Evolutionary conservation across 2,329 filamentous ascomycete genomes (phyloP).

Genomic region (Cercospora beticola): DNA sequence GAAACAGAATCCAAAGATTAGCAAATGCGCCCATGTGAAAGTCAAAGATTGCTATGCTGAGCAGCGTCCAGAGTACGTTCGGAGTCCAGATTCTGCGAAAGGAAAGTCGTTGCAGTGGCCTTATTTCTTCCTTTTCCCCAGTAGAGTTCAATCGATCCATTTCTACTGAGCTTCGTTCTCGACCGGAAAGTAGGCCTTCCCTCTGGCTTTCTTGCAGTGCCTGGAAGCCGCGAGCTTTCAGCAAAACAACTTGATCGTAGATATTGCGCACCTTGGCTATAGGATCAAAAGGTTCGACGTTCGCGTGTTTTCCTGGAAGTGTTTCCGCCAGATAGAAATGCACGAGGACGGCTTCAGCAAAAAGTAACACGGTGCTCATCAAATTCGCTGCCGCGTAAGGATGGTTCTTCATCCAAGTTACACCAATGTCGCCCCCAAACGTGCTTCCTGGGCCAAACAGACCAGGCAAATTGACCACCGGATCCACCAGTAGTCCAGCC

Average conservation of each 20-base stretch:
- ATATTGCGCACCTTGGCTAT: slow-evolving; percentile 23
- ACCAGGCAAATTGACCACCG: slow-evolving; percentile 54
- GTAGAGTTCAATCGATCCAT: slow-evolving; percentile 40
- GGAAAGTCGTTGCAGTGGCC: slow-evolving; percentile 45
- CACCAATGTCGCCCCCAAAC: slow-evolving; percentile 55
- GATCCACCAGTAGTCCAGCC: slow-evolving; percentile 64
- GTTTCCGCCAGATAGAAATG: slow-evolving; percentile 62
- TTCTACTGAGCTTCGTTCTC: slow-evolving; percentile 35
- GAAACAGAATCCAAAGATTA: slow-evolving; percentile 72
- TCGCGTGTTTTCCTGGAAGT: slow-evolving; percentile 35
- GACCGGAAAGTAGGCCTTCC: slow-evolving; percentile 36
- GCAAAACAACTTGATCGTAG: slow-evolving; percentile 23
- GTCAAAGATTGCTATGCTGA: slow-evolving; percentile 67
- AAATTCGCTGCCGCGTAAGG: slow-evolving; percentile 65
- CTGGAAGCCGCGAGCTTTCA: slow-evolving; percentile 34
- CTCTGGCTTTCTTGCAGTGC: slow-evolving; percentile 30
- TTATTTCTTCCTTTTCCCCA: slow-evolving; percentile 33
- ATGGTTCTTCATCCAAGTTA: slow-evolving; percentile 60
- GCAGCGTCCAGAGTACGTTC: slow-evolving; percentile 58
- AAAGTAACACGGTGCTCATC: slow-evolving; percentile 58
- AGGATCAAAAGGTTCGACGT: slow-evolving; percentile 30
- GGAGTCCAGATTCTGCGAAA: slow-evolving; percentile 55
- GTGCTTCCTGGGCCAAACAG: slow-evolving; percentile 58
- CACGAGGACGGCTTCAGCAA: slow-evolving; percentile 54
- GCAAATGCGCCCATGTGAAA: slow-evolving; percentile 76